Base-by-base conservation (phyloP, 768 basidiomycete genomes). In the Lactarius hatsudake region DNA sequence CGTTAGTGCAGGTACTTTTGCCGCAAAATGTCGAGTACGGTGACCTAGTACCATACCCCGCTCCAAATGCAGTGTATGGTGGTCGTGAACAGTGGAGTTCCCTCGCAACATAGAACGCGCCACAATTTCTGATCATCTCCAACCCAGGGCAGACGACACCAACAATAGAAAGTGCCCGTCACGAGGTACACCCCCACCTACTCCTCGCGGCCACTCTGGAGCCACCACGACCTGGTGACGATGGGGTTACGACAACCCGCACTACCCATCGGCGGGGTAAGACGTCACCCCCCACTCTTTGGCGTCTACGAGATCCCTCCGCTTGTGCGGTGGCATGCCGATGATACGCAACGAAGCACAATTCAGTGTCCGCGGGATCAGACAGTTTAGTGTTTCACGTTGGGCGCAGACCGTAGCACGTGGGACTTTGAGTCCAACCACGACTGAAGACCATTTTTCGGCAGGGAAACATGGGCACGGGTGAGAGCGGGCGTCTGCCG, bases 191-290 rank as follows among this genome's bases (percentile, higher is more conserved):
- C 42, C 78, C 92, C n/a, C 80, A 93, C 63, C 79, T 83, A 67
- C 84, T 84, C 61, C 91, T 94, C 75, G 82, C 82, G 57, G 79
- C 81, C 59, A 85, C 87, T 70, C 89, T 87, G 73, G 78, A 79
- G 73, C 73, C 79, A 32, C 91, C 91, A 34, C 74, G 74, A 26
- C 71, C 81, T 43, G 72, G 79, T 42, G 92, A 93, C 7, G 23
- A 53, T 2, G 51, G 80, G 90, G 87, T 23, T 86, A 87, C 74
- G 81, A 92, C 68, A 83, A 84, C 38, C 73, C 74, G 61, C 78
- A 83, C 76, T 78, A 59, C 77, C 77, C 18, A 75, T 77, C 63
- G 73, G 80, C 45, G 76, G 75, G 74, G 48, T 76, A 80, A 60
- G 85, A 85, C 59, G 77, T 90, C 51, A 63, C 73, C 79, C 69